Base-by-base conservation (phyloP, 306 rosid genomes). In the Arachis stenosperma region DNA sequence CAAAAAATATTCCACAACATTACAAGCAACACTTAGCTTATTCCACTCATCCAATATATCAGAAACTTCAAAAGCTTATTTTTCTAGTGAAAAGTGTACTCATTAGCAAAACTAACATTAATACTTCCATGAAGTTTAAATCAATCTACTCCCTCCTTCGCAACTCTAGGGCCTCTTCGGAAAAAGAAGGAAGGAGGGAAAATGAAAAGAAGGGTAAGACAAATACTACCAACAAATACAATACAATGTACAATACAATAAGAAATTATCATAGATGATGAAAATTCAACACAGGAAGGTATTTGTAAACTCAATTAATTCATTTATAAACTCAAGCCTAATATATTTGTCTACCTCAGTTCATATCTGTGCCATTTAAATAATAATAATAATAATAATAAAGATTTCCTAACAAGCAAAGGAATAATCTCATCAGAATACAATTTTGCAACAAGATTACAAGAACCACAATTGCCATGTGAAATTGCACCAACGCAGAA, bases 121-220 rank as follows among this genome's bases (percentile, higher is more conserved):
- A n/a, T 61, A 63, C 4, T 12, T 40, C 59, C 29, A 22, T 46
- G 8, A 44, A 77, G 7, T 77, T n/a, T 51, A 51, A 29, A 70
- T 51, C 36, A 46, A 41, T 43, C 55, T 51, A 27, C 47, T 61
- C 48, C 48, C 60, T 73, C 59, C 71, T 67, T 67, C 56, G 36
- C 13, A 22, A 12, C 52, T 59, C 59, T 14, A 30, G 27, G 53
- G 51, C 14, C 29, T 13, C 39, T 44, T 5, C 52, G 52, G 71
- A 39, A 61, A 17, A 61, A 65, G 42, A 39, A 50, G 29, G 67
- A 53, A 75, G 1, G 42, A 69, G 41, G 33, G 39, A 52, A 36
- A 69, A 36, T 42, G 15, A 9, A 69, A 10, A 55, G 51, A 43
- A 48, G 40, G 14, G 48, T 27, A 70, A 33, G 44, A 58, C 17